Evolutionary conservation across 2,329 filamentous ascomycete genomes (phyloP).

Genomic region (Amauroascus niger): DNA sequence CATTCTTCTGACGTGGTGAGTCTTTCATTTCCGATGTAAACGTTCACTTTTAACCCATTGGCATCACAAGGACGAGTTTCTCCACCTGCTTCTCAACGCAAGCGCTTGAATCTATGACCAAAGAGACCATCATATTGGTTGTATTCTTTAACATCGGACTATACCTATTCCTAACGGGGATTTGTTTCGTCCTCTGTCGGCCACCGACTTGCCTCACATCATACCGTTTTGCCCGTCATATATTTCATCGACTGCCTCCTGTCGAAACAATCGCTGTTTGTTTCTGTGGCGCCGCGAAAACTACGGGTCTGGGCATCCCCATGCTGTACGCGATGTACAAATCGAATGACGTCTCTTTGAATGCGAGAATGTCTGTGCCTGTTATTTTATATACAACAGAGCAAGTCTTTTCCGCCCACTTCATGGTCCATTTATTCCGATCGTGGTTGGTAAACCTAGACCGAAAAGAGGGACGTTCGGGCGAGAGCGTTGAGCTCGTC

Average conservation of each 20-base stretch:
- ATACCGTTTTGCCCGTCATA: conserved; percentile 2
- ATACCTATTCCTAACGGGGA: conserved; percentile 54
- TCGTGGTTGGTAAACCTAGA: conserved; percentile 23
- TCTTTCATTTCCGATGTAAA: background rate
- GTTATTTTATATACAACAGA: conserved; percentile 34
- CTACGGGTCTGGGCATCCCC: conserved; percentile 60
- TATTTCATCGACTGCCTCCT: conserved; percentile 38
- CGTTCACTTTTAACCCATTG: conserved; percentile 20
- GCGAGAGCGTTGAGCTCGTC: background rate
- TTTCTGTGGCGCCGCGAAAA: conserved; percentile 65
- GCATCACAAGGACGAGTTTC: conserved; percentile 27
- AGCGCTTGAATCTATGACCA: conserved; percentile 50
- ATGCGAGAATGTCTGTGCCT: conserved; percentile 32
- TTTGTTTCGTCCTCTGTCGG: conserved; percentile 43
- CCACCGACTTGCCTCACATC: conserved; percentile 21
- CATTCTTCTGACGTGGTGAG: conserved; percentile 48
- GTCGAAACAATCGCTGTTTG: conserved; percentile 60
- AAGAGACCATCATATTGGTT: conserved; percentile 55
- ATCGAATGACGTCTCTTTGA: conserved; percentile 26
- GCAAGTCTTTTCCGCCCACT: conserved; percentile 33
- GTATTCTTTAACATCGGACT: conserved; percentile 59
- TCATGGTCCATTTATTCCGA: conserved; percentile 31
- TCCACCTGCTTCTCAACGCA: conserved; percentile 49
- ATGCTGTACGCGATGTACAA: conserved; percentile 56
- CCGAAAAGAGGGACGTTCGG: conserved; percentile 13